A percentile compares a stretch with the other conserved stretches of the same genome.
Conservation (phyloP, 202 grass and related monocot genomes). For the Schoenoplectus tabernaemontani region DNA sequence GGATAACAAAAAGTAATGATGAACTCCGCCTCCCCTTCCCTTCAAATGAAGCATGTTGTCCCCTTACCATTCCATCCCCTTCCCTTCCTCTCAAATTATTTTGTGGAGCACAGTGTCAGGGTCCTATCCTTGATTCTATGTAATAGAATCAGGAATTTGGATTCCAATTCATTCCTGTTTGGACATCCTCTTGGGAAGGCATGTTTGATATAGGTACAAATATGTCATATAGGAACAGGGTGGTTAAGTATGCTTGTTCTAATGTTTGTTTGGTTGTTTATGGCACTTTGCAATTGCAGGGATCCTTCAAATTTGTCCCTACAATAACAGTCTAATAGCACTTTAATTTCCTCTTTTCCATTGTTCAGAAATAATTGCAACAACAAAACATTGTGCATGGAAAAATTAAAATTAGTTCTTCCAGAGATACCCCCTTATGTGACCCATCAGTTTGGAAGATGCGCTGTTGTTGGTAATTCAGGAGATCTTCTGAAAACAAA, state of each 20-base stretch:
- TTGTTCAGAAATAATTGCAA: slow-evolving; percentile 56
- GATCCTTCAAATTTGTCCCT: not conserved
- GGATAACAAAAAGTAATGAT: too few species aligned
- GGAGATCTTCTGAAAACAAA: slow-evolving; percentile 94
- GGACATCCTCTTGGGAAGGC: not conserved
- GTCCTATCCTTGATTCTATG: not conserved
- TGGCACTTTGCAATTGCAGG: not conserved
- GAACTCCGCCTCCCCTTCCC: too few species aligned
- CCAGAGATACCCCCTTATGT: slow-evolving; percentile 64
- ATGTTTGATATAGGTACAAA: slow-evolving; percentile 1
- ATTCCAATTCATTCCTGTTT: not conserved
- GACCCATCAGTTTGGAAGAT: slow-evolving; percentile 63
- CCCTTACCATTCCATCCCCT: too few species aligned
- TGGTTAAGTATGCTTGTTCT: not conserved
- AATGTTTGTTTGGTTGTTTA: not conserved
- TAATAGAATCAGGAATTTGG: not conserved
- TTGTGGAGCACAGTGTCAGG: too few species aligned
- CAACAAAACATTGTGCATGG: slow-evolving; percentile 74
- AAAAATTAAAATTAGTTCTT: slow-evolving; percentile 85
- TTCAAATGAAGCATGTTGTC: not conserved
- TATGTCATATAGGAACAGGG: not conserved
- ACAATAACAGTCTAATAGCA: not conserved
- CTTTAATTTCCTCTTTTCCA: slow-evolving; percentile 17
- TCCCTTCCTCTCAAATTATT: too few species aligned
- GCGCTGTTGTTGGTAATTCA: slow-evolving; percentile 91